Percentiles rank a stretch among this genome's conserved stretches.
These are phyloP conservation scores for Trapa incisa DNA, from an alignment of 345 rosid species.

Conservation along the genomic window DNA sequence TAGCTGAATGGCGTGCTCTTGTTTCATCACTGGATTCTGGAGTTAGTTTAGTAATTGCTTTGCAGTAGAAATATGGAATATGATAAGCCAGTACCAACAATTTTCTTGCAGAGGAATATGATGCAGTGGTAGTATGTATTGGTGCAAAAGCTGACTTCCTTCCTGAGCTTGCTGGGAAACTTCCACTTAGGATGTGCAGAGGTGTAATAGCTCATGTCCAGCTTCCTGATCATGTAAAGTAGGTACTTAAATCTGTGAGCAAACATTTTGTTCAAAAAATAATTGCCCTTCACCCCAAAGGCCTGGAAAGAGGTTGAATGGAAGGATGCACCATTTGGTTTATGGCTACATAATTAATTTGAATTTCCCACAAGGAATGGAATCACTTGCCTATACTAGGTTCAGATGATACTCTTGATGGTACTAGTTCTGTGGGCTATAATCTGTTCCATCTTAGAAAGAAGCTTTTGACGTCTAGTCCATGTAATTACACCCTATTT, in stretches of 20 bases:
- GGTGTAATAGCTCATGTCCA: slow-evolving; percentile 66
- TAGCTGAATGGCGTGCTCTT: not conserved
- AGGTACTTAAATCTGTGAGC: not conserved
- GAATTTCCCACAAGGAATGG: too few species aligned
- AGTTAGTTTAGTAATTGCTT: not conserved
- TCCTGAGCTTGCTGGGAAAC: slow-evolving; percentile 63
- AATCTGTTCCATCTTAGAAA: not conserved
- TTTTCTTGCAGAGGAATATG: slow-evolving; percentile 41
- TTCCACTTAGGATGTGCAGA: slow-evolving; percentile 84
- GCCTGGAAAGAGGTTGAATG: not conserved
- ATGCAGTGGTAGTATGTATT: slow-evolving; percentile 66
- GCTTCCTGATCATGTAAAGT: slow-evolving; percentile 40
- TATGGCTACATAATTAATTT: too few species aligned
- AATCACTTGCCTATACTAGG: not conserved
- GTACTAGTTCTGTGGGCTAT: not conserved
- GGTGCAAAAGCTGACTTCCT: slow-evolving; percentile 73
- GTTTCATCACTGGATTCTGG: not conserved
- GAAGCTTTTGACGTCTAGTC: not conserved
- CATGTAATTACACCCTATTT: not conserved
- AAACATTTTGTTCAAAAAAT: not conserved
- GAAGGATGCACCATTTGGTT: not conserved
- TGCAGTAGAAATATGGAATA: not conserved
- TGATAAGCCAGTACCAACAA: not conserved
- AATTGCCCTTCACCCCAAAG: not conserved
- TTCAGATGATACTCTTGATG: not conserved